Percentiles rank a stretch among this genome's conserved stretches.
These are phyloP conservation scores for Cercospora brassicicola DNA, from an alignment of 2,329 filamentous ascomycete species.

Conservation along the genomic window DNA sequence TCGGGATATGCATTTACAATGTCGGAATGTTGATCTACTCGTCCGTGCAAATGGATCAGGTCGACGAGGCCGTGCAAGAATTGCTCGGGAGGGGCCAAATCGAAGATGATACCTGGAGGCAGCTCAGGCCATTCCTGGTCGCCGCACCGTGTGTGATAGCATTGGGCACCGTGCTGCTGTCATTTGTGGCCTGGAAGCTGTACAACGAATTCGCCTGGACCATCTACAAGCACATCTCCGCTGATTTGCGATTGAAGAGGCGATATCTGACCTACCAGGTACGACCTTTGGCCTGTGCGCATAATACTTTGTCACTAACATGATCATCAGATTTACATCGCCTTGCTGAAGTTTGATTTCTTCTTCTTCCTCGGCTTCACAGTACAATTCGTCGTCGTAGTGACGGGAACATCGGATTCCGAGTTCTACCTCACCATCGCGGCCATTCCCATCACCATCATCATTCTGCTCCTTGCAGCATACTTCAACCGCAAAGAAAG, in stretches of 20 bases:
- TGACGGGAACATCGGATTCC: conserved; percentile 63
- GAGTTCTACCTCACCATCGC: conserved; percentile 86
- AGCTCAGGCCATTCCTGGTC: conserved; percentile 74
- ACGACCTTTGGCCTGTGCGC: conserved; percentile 31
- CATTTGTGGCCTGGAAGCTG: conserved; percentile 84
- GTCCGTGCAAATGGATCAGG: conserved; percentile 88
- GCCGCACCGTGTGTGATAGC: conserved; percentile 84
- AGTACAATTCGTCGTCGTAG: conserved; percentile 95
- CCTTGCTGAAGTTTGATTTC: conserved; percentile 97
- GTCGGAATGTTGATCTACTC: conserved; percentile 89
- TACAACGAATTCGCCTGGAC: conserved; percentile 99
- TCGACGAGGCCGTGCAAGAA: conserved; percentile 66
- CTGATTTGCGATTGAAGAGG: conserved; percentile 94
- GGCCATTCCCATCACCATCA: conserved; percentile 86
- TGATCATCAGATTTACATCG: conserved; percentile 81
- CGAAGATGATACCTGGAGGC: conserved; percentile 61
- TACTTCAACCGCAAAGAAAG: conserved; percentile 84
- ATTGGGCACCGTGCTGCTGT: conserved; percentile 69
- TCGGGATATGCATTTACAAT: conserved; percentile 91
- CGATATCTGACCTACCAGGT: conserved; percentile 96
- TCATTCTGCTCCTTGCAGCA: conserved; percentile 81
- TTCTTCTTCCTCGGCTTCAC: conserved; percentile 99
- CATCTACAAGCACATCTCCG: conserved; percentile 98
- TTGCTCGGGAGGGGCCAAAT: conserved; percentile 51
- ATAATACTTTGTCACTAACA: conserved; percentile 10